Conservation (phyloP, 495 filamentous ascomycete species). For the Immersiella caudata region DNA sequence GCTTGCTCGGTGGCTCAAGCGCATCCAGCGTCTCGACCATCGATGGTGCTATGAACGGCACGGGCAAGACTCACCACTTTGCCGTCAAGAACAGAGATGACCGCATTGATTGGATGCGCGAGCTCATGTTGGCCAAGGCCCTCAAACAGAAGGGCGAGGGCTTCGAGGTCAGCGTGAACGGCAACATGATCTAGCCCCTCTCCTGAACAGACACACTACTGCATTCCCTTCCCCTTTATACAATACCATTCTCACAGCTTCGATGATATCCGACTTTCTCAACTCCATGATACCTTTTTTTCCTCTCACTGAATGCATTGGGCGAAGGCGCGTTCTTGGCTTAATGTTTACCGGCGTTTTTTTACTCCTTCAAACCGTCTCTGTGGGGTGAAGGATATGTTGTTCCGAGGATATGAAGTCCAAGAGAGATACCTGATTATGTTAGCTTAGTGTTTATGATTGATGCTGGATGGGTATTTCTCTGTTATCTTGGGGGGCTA, state of each 20-base stretch:
- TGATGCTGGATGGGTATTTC: background rate
- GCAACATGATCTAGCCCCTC: slow-evolving; percentile 64
- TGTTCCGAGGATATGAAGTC: slow-evolving; percentile 7
- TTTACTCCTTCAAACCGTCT: background rate
- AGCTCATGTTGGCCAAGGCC: slow-evolving; percentile 95
- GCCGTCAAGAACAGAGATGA: slow-evolving; percentile 84
- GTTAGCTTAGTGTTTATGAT: slow-evolving; percentile 2
- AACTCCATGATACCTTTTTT: background rate
- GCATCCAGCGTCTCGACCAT: slow-evolving; percentile 23
- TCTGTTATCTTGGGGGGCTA: background rate
- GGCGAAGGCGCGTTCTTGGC: background rate
- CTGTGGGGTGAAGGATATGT: background rate
- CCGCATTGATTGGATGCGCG: slow-evolving; percentile 97
- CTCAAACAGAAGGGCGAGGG: slow-evolving; percentile 80
- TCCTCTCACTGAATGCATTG: background rate
- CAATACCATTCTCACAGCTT: background rate
- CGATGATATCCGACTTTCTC: background rate
- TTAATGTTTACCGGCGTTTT: background rate
- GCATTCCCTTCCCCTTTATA: background rate
- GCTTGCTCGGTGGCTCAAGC: slow-evolving; percentile 16
- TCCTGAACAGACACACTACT: background rate
- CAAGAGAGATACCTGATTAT: background rate
- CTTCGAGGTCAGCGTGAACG: slow-evolving; percentile 80
- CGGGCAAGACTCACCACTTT: slow-evolving; percentile 90
- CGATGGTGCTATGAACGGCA: slow-evolving; percentile 54